These are phyloP conservation scores for Pezicula radicicola DNA, from an alignment of 2,329 filamentous ascomycete species.

Conservation along the genomic window DNA sequence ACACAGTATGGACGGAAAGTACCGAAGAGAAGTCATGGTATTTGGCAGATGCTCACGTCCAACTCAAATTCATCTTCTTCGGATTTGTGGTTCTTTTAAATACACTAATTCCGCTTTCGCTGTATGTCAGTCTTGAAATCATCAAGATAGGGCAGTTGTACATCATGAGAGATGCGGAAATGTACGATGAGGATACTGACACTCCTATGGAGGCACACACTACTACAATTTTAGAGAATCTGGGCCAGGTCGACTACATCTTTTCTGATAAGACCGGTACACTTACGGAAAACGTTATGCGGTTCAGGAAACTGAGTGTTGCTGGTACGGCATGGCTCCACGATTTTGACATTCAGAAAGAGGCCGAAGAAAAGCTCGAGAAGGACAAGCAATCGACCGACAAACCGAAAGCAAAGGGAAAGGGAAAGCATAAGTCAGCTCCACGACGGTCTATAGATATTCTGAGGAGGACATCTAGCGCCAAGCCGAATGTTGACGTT, in stretches of 20 bases:
- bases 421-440: slow-evolving; percentile 4
- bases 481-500: not conserved
- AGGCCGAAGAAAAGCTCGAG: slow-evolving; percentile 15
- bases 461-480: not conserved
- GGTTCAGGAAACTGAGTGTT: slow-evolving; percentile 88
- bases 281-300: slow-evolving; percentile 92
- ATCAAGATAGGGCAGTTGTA: slow-evolving; percentile 80
- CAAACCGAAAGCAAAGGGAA: slow-evolving; percentile 19
- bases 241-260: slow-evolving; percentile 85
- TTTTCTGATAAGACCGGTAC: slow-evolving; percentile 97
- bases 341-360: slow-evolving; percentile 55
- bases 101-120: slow-evolving; percentile 84
- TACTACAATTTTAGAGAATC: slow-evolving; percentile 91
- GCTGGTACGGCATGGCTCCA: slow-evolving; percentile 89
- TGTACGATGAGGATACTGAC: slow-evolving; percentile 83
- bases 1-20: slow-evolving; percentile 65
- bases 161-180: slow-evolving; percentile 75
- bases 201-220: slow-evolving; percentile 89
- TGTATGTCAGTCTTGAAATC: slow-evolving; percentile 92
- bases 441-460: not conserved
- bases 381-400: slow-evolving; percentile 1
- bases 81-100: slow-evolving; percentile 96
- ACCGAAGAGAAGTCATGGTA: slow-evolving; percentile 70
- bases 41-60: slow-evolving; percentile 58
- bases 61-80: slow-evolving; percentile 73